These are phyloP conservation scores for Trifolium pratense DNA, from an alignment of 306 rosid genomes.

Conservation along the genomic window DNA sequence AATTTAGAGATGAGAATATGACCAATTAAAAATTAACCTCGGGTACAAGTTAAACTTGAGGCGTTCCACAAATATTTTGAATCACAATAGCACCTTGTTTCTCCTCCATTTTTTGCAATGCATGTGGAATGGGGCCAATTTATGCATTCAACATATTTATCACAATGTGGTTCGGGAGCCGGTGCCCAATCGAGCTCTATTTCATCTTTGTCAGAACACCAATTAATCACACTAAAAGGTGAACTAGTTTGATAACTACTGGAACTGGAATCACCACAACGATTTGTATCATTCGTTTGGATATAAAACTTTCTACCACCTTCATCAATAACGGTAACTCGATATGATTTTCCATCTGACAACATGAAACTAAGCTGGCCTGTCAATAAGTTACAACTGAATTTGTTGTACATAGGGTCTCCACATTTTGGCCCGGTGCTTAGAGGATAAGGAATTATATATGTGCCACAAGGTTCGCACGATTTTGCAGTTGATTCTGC, in stretches of 20 bases:
- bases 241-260: not conserved
- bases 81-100: constrained; percentile 44
- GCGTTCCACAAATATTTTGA: constrained; percentile 37
- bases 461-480: constrained; percentile 57
- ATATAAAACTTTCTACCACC: constrained; percentile 21
- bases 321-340: constrained; percentile 17
- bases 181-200: constrained; percentile 41
- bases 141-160: constrained; percentile 10
- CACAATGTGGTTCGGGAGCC: constrained; percentile 46
- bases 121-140: constrained; percentile 53
- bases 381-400: constrained; percentile 29
- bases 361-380: constrained; percentile 42
- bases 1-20: no score
- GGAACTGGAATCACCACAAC: not conserved
- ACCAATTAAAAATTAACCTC: constrained; percentile 17
- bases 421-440: constrained; percentile 56
- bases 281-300: not conserved
- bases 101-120: constrained; percentile 2
- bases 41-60: constrained; percentile 25
- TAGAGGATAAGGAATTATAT: constrained; percentile 57
- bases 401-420: constrained; percentile 44
- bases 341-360: not conserved
- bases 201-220: not conserved
- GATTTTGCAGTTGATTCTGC: constrained; percentile 43
- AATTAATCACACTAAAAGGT: not conserved